Evolutionary conservation across 805 yeast genomes (phyloP).

Genomic region (Lipomyces lipofer): DNA sequence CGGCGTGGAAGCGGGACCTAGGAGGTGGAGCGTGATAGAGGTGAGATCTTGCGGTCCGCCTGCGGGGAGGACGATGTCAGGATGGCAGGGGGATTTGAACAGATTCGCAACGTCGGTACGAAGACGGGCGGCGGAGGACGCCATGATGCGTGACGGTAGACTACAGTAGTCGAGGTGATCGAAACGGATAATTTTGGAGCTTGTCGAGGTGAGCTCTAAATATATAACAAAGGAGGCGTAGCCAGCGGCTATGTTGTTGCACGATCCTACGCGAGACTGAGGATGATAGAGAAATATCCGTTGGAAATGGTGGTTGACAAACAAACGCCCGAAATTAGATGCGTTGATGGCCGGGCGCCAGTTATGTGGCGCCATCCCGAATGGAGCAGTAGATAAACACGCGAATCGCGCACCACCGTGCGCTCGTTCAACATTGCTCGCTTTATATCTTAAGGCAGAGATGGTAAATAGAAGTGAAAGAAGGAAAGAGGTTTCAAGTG

Average conservation of each 20-base stretch:
- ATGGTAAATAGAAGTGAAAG: not conserved
- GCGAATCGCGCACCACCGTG: not conserved
- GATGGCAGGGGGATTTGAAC: constrained; percentile 18
- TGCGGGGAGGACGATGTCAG: constrained; percentile 24
- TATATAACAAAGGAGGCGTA: no score
- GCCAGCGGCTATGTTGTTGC: no score
- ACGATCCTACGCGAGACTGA: no score
- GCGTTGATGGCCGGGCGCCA: no score
- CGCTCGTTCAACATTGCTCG: no score
- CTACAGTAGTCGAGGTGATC: not conserved
- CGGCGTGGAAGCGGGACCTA: constrained; percentile 47
- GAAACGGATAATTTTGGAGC: not conserved
- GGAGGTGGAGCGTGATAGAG: constrained; percentile 21
- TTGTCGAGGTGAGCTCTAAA: not conserved
- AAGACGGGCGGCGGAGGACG: constrained; percentile 13
- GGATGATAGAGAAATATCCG: no score
- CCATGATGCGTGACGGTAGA: not conserved
- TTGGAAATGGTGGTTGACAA: no score
- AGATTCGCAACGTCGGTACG: constrained; percentile 22
- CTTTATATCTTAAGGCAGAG: no score
- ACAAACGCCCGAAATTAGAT: no score
- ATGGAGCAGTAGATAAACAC: not conserved
- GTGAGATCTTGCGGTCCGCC: constrained; percentile 25
- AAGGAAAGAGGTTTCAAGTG: not conserved
- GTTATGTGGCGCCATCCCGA: no score